Conservation (phyloP, 495 filamentous ascomycete genomes). For the Margaritispora aquatica region DNA sequence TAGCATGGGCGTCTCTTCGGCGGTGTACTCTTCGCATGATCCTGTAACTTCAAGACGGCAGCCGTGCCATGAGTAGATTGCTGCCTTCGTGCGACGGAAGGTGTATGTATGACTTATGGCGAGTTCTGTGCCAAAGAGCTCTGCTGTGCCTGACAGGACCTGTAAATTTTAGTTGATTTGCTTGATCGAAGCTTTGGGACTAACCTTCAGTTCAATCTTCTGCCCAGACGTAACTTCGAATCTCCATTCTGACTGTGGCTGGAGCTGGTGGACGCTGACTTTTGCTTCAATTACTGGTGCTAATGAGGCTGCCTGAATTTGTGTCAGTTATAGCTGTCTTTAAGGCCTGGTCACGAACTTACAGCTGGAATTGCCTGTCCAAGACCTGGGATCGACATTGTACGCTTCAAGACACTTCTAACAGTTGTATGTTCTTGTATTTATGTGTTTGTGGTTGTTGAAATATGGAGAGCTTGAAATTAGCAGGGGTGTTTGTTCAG, state of each 20-base stretch:
- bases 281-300: conserved; percentile 22
- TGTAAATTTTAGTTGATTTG: conserved; percentile 31
- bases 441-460: no score
- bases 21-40: conserved; percentile 52
- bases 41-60: conserved; percentile 72
- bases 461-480: not conserved
- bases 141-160: conserved; percentile 77
- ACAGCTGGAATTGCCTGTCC: conserved; percentile 41
- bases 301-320: conserved; percentile 20
- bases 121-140: conserved; percentile 95
- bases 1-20: conserved; percentile 80
- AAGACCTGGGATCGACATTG: conserved; percentile 46
- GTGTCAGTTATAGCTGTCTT: not conserved
- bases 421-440: not conserved
- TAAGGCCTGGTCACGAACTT: conserved; percentile 12
- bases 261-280: conserved; percentile 28
- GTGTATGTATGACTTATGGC: conserved; percentile 73
- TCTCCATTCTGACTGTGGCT: conserved; percentile 69
- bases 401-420: not conserved
- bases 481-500: conserved; percentile 1
- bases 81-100: conserved; percentile 77
- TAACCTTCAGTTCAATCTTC: conserved; percentile 56
- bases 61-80: conserved; percentile 88
- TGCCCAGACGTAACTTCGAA: conserved; percentile 76
- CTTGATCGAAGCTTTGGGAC: conserved; percentile 7